Percentiles rank a stretch among this genome's conserved stretches.
phyloP scores from a whole-genome alignment of 2,329 filamentous ascomycete species.

The Ophidiomyces ophidiicola region DNA sequence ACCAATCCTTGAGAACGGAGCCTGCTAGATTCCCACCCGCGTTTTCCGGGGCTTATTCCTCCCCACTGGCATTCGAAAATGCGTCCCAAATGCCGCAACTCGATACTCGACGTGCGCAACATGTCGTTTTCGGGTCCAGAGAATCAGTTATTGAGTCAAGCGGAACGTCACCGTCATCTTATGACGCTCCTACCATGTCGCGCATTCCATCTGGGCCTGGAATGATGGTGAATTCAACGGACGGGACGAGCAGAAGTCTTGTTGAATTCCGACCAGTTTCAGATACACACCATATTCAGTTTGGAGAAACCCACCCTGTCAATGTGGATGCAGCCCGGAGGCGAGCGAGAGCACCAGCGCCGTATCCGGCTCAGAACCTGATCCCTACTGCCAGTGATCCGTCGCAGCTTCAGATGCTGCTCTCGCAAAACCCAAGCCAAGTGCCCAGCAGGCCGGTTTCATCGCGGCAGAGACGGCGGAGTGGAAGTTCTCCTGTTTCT shows the following conservation, averaged over 20 bases:
- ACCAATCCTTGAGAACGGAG: slow-evolving; percentile 19
- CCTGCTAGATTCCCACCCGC: slow-evolving; percentile 14
- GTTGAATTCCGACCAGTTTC: slow-evolving; percentile 14
- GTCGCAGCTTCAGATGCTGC: slow-evolving; percentile 7
- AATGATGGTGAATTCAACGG: slow-evolving; percentile 18
- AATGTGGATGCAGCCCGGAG: slow-evolving; percentile 17
- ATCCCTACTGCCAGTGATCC: slow-evolving; percentile 19
- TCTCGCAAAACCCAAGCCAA: background rate
- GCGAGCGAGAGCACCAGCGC: slow-evolving; percentile 14
- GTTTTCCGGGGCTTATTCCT: slow-evolving; percentile 9
- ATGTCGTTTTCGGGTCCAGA: slow-evolving; percentile 10
- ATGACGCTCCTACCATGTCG: slow-evolving; percentile 15
- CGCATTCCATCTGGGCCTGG: slow-evolving; percentile 20
- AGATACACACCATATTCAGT: slow-evolving; percentile 16
- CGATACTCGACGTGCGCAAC: slow-evolving; percentile 9
- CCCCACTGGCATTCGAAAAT: slow-evolving; percentile 6
- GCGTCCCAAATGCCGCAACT: slow-evolving; percentile 2
- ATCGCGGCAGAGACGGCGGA: slow-evolving; percentile 7
- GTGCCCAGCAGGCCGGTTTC: background rate
- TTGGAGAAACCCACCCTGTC: slow-evolving; percentile 19
- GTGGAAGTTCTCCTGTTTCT: slow-evolving; percentile 20
- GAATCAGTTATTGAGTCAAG: slow-evolving; percentile 11
- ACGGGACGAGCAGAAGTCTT: slow-evolving; percentile 13
- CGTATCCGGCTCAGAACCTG: slow-evolving; percentile 19
- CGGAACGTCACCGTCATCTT: slow-evolving; percentile 11